phyloP scores from a whole-genome alignment of 768 basidiomycete genomes.

The Tylopilus sp. region DNA sequence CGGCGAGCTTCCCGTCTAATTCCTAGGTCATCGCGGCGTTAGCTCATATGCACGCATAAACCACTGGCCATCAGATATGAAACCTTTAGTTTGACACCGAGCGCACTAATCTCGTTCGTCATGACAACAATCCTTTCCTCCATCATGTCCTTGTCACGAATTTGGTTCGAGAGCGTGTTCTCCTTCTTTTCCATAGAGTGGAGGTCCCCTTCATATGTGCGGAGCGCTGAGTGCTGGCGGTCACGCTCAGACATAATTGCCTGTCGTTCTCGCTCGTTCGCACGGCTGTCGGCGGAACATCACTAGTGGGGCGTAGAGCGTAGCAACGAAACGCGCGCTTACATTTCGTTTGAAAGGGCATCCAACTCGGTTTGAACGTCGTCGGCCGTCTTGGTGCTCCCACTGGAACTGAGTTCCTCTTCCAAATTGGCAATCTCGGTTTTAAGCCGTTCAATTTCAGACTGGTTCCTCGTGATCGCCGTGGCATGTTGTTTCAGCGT shows the following conservation, averaged over 20 bases:
- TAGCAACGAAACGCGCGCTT: slow-evolving; percentile 19
- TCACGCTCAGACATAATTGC: slow-evolving; percentile 58
- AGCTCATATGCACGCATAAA: background rate
- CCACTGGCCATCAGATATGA: background rate
- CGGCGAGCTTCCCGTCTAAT: slow-evolving; percentile 55
- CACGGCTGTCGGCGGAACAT: slow-evolving; percentile 45
- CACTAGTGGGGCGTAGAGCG: background rate
- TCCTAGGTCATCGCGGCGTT: slow-evolving; percentile 41
- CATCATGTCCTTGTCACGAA: slow-evolving; percentile 54
- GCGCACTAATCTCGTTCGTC: slow-evolving; percentile 52
- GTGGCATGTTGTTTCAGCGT: slow-evolving; percentile 58
- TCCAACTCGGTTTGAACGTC: slow-evolving; percentile 83
- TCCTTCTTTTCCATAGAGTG: slow-evolving; percentile 63
- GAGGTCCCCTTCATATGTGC: slow-evolving; percentile 56
- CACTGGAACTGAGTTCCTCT: slow-evolving; percentile 62
- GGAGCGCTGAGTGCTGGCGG: slow-evolving; percentile 48
- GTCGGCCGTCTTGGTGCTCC: slow-evolving; percentile 77
- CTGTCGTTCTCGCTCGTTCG: slow-evolving; percentile 61
- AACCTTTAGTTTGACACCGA: slow-evolving; percentile 51
- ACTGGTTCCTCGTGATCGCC: slow-evolving; percentile 55
- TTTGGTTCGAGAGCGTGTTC: slow-evolving; percentile 50
- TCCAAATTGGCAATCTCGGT: slow-evolving; percentile 65
- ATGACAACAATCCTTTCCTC: slow-evolving; percentile 56
- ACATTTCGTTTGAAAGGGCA: slow-evolving; percentile 63
- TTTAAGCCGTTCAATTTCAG: slow-evolving; percentile 55